Percentiles rank a stretch among this genome's conserved stretches.
These are phyloP conservation scores for Eleusine coracana DNA, from an alignment of 176 grass and related monocot genomes.

Conservation along the genomic window DNA sequence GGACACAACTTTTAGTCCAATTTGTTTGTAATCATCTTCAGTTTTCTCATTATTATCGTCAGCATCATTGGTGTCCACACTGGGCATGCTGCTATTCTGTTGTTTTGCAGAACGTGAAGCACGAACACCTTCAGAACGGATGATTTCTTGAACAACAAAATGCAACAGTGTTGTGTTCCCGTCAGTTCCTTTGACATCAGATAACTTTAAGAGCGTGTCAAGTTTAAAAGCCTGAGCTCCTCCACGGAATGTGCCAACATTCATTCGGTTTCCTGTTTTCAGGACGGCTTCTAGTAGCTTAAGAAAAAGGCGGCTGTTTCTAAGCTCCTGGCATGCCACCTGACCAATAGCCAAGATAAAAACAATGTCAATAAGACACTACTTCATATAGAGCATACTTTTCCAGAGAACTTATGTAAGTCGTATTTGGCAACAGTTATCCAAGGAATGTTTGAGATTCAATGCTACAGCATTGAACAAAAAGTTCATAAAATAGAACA, in stretches of 20 bases:
- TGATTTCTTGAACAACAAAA: conserved; percentile 88
- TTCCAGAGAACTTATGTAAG: background rate
- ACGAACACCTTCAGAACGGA: conserved; percentile 73
- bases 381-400: background rate
- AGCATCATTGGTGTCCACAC: conserved; percentile 34
- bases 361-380: conserved; percentile 3
- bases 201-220: conserved; percentile 82
- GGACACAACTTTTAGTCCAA: conserved; percentile 76
- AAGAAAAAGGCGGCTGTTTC: conserved; percentile 67
- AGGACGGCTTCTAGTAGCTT: conserved; percentile 94
- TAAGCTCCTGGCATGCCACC: conserved; percentile 86
- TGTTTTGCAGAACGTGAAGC: conserved; percentile 56
- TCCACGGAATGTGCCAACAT: conserved; percentile 84
- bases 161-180: conserved; percentile 90
- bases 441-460: background rate
- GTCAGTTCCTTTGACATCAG: conserved; percentile 82
- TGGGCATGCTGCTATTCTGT: conserved; percentile 32
- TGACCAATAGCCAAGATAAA: conserved; percentile 41
- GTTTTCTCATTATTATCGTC: conserved; percentile 41
- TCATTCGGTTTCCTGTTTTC: conserved; percentile 91
- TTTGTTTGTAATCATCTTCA: conserved; percentile 63
- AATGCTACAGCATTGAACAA: background rate
- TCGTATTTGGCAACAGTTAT: background rate
- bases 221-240: conserved; percentile 87
- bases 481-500: background rate